Base-by-base conservation (phyloP, 1,284 basidiomycete genomes). In the Clitocybe nebularis region DNA sequence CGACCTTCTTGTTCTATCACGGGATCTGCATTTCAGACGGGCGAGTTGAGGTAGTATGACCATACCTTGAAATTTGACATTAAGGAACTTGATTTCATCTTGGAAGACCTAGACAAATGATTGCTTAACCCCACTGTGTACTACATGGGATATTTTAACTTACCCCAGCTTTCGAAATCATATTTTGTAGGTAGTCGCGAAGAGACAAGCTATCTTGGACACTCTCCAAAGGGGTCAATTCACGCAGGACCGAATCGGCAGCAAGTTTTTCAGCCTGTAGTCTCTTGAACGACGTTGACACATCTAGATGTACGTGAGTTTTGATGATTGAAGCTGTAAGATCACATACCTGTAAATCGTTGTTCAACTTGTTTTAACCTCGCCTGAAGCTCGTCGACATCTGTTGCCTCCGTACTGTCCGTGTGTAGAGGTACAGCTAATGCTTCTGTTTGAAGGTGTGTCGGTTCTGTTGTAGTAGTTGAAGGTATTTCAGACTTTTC, bases 1-100 rank as follows among this genome's bases (percentile, higher is more conserved):
- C 84, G 84, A 39, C 81, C 82, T 41, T 90, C 89, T 65, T 93
- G 90, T 21, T 81, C 92, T 93, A 53, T n/a, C n/a, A n/a, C n/a
- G n/a, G n/a, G n/a, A n/a, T n/a, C n/a, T n/a, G n/a, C n/a, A n/a
- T n/a, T n/a, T n/a, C n/a, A n/a, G n/a, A n/a, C n/a, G n/a, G n/a
- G n/a, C n/a, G n/a, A n/a, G n/a, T n/a, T n/a, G n/a, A n/a, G n/a
- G n/a, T n/a, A n/a, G n/a, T n/a, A n/a, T n/a, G n/a, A n/a, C 63
- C 79, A 58, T 59, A 92, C 92, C 71, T 44, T 75, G 76, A 7
- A 93, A 70, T 57, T 87, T 88, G 44, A 71, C 75, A 44, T 73
- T 82, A 17, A 94, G 62, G 32, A 83, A 75, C 48, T 77, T 81
- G 46, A 92, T 76, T 56, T 94, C 90, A 22, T 80, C 78, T 55